phyloP scores from a whole-genome alignment of 2,329 filamentous ascomycete species.

The Talaromyces verruculosus region DNA sequence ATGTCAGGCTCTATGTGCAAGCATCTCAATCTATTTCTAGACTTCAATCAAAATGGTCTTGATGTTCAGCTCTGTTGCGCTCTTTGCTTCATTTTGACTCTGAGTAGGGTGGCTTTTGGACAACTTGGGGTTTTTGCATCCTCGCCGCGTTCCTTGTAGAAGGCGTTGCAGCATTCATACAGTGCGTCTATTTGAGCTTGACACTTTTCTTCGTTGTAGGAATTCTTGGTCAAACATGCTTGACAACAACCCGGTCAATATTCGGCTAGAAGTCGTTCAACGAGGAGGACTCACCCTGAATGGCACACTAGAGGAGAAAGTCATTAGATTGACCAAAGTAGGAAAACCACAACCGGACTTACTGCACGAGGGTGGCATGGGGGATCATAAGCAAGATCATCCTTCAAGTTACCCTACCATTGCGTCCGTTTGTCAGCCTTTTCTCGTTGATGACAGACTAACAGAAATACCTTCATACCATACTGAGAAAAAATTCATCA shows the following conservation, averaged over 20 bases:
- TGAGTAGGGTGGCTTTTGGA: slow-evolving; percentile 75
- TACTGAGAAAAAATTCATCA: slow-evolving; percentile 20
- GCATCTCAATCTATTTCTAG: not conserved
- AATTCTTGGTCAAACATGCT: slow-evolving; percentile 84
- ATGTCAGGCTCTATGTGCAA: not conserved
- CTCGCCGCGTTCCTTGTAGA: slow-evolving; percentile 79
- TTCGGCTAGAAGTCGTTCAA: slow-evolving; percentile 7
- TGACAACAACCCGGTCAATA: slow-evolving; percentile 15
- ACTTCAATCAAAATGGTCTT: not conserved
- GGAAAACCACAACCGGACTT: slow-evolving; percentile 38
- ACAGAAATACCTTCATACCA: slow-evolving; percentile 27
- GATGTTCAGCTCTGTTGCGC: slow-evolving; percentile 24
- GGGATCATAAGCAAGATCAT: slow-evolving; percentile 71
- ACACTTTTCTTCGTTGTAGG: slow-evolving; percentile 83
- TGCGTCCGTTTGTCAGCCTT: not conserved
- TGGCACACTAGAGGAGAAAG: slow-evolving; percentile 68
- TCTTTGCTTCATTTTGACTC: slow-evolving; percentile 81
- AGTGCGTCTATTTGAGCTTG: slow-evolving; percentile 74
- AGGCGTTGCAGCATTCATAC: slow-evolving; percentile 89
- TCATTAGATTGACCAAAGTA: not conserved
- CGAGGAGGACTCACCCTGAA: slow-evolving; percentile 66
- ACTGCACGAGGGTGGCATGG: slow-evolving; percentile 85
- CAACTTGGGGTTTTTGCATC: slow-evolving; percentile 76
- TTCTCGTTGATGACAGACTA: not conserved
- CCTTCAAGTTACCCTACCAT: slow-evolving; percentile 52